phyloP scores from a whole-genome alignment of 2,329 filamentous ascomycete species.

The Scedosporium apiospermum region DNA sequence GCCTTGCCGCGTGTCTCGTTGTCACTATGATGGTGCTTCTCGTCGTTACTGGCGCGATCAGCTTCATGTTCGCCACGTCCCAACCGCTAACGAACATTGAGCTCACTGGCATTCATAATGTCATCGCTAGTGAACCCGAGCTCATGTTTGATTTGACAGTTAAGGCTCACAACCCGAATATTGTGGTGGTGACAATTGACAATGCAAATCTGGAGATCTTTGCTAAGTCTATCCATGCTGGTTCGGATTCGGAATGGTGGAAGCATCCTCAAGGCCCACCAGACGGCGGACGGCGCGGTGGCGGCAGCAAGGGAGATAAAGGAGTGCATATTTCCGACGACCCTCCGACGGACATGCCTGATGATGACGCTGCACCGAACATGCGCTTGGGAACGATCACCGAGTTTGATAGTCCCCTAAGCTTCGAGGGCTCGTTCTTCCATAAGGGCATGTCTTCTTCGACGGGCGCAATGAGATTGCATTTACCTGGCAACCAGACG shows the following conservation, averaged over 20 bases:
- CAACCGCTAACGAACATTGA: conserved; percentile 74
- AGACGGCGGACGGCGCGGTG: neutral
- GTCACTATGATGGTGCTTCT: conserved; percentile 74
- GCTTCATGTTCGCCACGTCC: conserved; percentile 85
- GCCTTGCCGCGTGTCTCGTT: conserved; percentile 79
- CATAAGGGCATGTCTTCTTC: conserved; percentile 63
- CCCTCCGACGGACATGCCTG: conserved; percentile 45
- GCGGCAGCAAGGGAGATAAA: conserved; percentile 4
- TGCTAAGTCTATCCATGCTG: conserved; percentile 84
- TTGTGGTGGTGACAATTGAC: conserved; percentile 77
- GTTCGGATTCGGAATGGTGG: conserved; percentile 56
- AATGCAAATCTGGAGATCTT: conserved; percentile 88
- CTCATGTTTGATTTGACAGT: conserved; percentile 90
- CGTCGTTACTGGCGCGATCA: conserved; percentile 74
- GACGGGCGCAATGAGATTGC: conserved; percentile 72
- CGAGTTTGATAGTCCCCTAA: conserved; percentile 77
- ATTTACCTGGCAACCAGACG: conserved; percentile 79
- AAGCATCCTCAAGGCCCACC: conserved; percentile 21
- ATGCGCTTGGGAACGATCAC: conserved; percentile 87
- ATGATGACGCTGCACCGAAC: conserved; percentile 63
- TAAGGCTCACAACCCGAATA: conserved; percentile 82
- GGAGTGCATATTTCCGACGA: conserved; percentile 20
- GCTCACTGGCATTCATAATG: conserved; percentile 74
- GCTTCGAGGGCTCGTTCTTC: conserved; percentile 85
- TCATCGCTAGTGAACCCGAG: conserved; percentile 88